phyloP scores from a whole-genome alignment of 257 asterid species.

The Solanum rostratum region DNA sequence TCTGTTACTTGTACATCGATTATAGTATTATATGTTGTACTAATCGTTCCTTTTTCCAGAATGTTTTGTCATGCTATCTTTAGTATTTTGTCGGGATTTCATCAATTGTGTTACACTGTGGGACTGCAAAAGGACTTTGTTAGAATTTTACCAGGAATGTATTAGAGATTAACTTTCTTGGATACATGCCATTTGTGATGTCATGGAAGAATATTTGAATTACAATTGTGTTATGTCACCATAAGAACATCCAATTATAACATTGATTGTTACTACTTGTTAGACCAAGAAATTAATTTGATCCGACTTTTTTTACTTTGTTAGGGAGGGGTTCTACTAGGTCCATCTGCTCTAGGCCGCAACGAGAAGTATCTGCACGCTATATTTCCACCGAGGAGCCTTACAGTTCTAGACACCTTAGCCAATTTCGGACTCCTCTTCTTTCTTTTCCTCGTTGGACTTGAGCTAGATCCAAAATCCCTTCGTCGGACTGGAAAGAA shows the following conservation, averaged over 20 bases:
- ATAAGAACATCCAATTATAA: not conserved
- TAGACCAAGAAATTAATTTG: not conserved
- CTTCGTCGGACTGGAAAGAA: conserved; percentile 44
- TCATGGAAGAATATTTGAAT: not conserved
- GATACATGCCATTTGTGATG: not conserved
- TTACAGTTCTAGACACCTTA: conserved; percentile 63
- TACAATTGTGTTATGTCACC: not conserved
- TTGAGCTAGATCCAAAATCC: conserved; percentile 47
- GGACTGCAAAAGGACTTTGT: not conserved
- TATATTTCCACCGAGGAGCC: conserved; percentile 52
- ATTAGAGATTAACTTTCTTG: not conserved
- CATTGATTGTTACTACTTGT: not conserved
- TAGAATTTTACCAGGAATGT: not conserved
- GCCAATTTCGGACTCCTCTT: conserved; percentile 77
- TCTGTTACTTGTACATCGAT: not conserved
- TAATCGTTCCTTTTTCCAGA: not conserved
- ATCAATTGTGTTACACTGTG: not conserved
- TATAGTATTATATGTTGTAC: not conserved
- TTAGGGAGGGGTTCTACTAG: conserved; percentile 79
- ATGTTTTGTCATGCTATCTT: not conserved
- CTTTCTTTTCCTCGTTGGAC: conserved; percentile 66
- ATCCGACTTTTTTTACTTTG: not conserved
- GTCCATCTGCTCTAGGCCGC: conserved; percentile 81
- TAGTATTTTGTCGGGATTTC: not conserved
- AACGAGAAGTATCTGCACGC: conserved; percentile 32